Evolutionary conservation across 805 yeast species (phyloP).

Genomic region (Wickerhamiella occidentalis): DNA sequence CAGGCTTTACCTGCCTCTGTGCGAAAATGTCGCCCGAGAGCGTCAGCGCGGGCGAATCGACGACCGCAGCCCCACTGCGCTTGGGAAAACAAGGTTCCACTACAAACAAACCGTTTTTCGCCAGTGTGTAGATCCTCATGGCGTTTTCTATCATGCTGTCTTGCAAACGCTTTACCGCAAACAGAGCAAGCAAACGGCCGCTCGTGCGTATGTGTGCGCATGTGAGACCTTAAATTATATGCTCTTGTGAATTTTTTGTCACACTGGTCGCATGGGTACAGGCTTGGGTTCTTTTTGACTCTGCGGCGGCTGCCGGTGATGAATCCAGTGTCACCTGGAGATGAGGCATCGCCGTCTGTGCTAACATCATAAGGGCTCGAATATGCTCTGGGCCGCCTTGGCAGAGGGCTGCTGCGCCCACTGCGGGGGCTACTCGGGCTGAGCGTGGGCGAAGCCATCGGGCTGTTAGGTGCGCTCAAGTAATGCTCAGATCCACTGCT

Average conservation of each 20-base stretch:
- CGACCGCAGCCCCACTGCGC: constrained; percentile 63
- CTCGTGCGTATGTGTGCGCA: constrained; percentile 72
- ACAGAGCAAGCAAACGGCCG: constrained; percentile 55
- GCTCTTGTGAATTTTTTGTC: constrained; percentile 84
- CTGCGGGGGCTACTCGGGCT: constrained; percentile 9
- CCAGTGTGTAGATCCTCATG: constrained; percentile 70
- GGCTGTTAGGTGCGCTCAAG: constrained; percentile 10
- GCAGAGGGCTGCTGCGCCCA: neutral
- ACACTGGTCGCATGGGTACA: constrained; percentile 68
- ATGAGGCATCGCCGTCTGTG: constrained; percentile 5
- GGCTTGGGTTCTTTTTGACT: constrained; percentile 58
- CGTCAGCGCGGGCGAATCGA: constrained; percentile 65
- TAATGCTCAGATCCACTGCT: neutral
- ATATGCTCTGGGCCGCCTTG: constrained; percentile 7
- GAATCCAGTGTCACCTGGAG: constrained; percentile 2
- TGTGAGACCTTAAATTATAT: constrained; percentile 81
- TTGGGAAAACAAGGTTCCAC: constrained; percentile 47
- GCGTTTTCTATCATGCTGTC: constrained; percentile 64
- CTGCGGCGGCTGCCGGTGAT: constrained; percentile 32
- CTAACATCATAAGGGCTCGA: constrained; percentile 9
- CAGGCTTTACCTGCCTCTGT: constrained; percentile 67
- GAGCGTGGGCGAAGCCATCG: constrained; percentile 1
- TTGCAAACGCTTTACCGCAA: constrained; percentile 59
- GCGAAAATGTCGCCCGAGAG: constrained; percentile 60
- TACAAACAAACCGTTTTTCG: constrained; percentile 54